Evolutionary conservation across 106 monocot genomes (phyloP), one percentile per base, ranked within the genome.

Genomic region (Dioscorea alata): DNA sequence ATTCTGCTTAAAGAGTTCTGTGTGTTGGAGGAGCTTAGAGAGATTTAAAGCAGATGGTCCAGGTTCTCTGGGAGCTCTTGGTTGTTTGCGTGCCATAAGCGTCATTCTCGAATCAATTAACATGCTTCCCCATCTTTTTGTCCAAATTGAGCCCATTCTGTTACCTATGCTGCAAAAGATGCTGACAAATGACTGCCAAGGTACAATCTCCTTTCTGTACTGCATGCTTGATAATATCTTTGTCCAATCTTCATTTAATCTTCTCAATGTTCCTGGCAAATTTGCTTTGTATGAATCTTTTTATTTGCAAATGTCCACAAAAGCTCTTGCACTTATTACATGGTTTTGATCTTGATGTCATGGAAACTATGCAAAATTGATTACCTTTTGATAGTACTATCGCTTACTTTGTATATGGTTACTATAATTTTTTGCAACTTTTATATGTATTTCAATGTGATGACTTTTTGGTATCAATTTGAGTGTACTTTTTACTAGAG

Each of bases 21-120:
- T 85, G 24, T 99, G 92, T 71, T 99, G 97, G 92, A 84, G 85
- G 59, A 89, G 92, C 65, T 75, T 99, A 71, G 73, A 83, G 68
- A 59, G 83, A 65, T 92, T 86, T 57, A 92, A 90, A 71, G 75
- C 82, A 50, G 86, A 92, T 73, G 92, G 92, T 75, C 66, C 97
- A 48, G 89, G 97, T 77, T 92, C 92, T 65, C 70, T 99, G 28
- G 97, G 92, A 25, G 97, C 92, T 76, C 87, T 81, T 70, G 97
- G 97, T 34, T 99, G 99, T 77, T 83, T 99, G 77, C 87, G 99
- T 62, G 92, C 99, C 12, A 99, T 93, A 59, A 83, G 99, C 75
- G 90, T 92, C 35, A 99, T 99, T 82, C 87, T 99, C 50, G 99
- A 93, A 72, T 99, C 99, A 58, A 81, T 99, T 9, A 99, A 79